Conservation (phyloP, 2,329 filamentous ascomycete genomes). For the Sclerotinia trifoliorum region DNA sequence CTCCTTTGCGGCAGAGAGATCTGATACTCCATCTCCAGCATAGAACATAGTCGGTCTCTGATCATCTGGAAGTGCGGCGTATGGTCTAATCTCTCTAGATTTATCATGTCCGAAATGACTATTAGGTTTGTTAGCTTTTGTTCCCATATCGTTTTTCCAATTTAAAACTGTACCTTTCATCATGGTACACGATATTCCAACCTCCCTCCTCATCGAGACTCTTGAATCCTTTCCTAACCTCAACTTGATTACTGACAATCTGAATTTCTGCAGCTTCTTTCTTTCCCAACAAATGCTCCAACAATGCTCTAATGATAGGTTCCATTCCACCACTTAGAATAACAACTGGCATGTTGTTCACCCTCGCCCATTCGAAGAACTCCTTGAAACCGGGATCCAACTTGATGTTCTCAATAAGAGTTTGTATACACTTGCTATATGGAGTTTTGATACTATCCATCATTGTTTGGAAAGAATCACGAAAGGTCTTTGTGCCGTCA, state of each 20-base stretch:
- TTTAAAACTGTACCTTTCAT: constrained; percentile 62
- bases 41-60: constrained; percentile 85
- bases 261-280: constrained; percentile 73
- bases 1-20: constrained; percentile 87
- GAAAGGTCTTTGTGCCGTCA: constrained; percentile 67
- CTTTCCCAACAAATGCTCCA: constrained; percentile 75
- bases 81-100: constrained; percentile 84
- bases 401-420: constrained; percentile 77
- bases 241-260: constrained; percentile 85
- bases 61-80: constrained; percentile 66
- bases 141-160: not conserved
- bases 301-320: constrained; percentile 81
- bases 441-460: constrained; percentile 81
- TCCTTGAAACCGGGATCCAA: constrained; percentile 85
- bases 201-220: constrained; percentile 75
- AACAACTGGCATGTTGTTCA: constrained; percentile 85
- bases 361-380: constrained; percentile 80
- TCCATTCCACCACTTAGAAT: constrained; percentile 91
- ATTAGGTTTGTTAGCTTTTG: constrained; percentile 4
- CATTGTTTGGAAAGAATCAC: constrained; percentile 88
- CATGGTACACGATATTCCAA: constrained; percentile 86
- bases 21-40: constrained; percentile 90
- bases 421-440: constrained; percentile 77
- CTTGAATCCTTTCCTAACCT: constrained; percentile 60
- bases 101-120: constrained; percentile 90